A percentile compares a stretch with the other conserved stretches of the same genome.
Conservation (phyloP, 768 basidiomycete species). For the Rhizopogon rudus region DNA sequence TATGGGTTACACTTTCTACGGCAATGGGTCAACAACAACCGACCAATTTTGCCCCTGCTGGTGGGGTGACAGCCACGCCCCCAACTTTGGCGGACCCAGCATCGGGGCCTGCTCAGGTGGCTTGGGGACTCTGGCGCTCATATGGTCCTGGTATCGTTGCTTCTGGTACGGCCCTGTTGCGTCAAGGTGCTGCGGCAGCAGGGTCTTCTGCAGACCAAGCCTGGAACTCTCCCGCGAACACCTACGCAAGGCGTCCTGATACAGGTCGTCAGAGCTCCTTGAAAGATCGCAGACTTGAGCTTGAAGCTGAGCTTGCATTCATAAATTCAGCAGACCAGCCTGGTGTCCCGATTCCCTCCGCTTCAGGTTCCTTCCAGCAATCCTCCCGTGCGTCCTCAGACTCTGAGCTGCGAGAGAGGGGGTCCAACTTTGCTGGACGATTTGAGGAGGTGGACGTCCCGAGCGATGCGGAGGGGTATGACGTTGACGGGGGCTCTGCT, state of each 20-base stretch:
- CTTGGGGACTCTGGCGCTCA: conserved; percentile 66
- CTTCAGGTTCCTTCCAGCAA: conserved; percentile 26
- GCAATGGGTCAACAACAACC: conserved; percentile 41
- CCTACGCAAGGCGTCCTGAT: conserved; percentile 11
- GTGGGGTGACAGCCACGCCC: conserved; percentile 22
- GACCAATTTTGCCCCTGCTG: conserved; percentile 11
- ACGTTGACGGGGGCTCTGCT: conserved; percentile 26
- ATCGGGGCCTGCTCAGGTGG: conserved; percentile 62
- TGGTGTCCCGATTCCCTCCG: conserved; percentile 22
- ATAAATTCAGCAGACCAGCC: conserved; percentile 25
- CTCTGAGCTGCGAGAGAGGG: conserved; percentile 42
- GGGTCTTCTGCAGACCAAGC: conserved; percentile 22
- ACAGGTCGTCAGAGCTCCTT: conserved; percentile 16
- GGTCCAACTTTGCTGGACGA: conserved; percentile 32
- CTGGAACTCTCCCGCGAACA: conserved; percentile 25
- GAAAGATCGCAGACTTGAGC: conserved; percentile 42
- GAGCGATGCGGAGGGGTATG: conserved; percentile 65
- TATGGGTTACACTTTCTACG: conserved; percentile 62
- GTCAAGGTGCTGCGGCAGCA: conserved; percentile 43
- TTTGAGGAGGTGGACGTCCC: conserved; percentile 73
- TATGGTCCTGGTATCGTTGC: conserved; percentile 74
- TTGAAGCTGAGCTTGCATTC: conserved; percentile 58
- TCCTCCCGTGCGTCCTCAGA: conserved; percentile 36
- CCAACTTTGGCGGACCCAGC: conserved; percentile 49
- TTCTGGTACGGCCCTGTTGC: conserved; percentile 58